Conservation (phyloP, 768 basidiomycete genomes). For the Asterophora lycoperdoides region DNA sequence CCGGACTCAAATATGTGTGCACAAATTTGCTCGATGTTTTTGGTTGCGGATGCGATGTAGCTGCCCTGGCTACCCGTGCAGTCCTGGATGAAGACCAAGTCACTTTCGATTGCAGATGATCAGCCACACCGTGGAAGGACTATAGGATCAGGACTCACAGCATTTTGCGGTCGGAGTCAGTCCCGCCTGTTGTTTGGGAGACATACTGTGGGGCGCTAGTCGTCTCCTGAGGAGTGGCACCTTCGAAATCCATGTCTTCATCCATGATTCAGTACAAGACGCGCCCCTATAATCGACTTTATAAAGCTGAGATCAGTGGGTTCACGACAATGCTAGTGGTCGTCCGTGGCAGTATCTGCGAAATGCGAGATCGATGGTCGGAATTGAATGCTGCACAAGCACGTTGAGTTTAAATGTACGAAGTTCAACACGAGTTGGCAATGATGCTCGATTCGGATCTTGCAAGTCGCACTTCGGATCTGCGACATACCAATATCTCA, state of each 20-base stretch:
- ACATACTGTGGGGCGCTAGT: slow-evolving; percentile 32
- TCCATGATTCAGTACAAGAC: slow-evolving; percentile 49
- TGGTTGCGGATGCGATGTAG: slow-evolving; percentile 90
- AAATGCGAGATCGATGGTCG: slow-evolving; percentile 24
- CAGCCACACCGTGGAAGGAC: slow-evolving; percentile 14
- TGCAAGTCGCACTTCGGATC: slow-evolving; percentile 37
- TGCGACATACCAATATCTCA: slow-evolving; percentile 1
- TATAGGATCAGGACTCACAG: slow-evolving; percentile 47
- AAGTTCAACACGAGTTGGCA: slow-evolving; percentile 26
- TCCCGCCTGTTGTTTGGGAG: slow-evolving; percentile 19
- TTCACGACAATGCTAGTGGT: background rate
- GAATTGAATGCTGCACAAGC: slow-evolving; percentile 12
- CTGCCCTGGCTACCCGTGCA: slow-evolving; percentile 91
- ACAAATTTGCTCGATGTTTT: slow-evolving; percentile 95
- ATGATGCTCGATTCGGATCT: slow-evolving; percentile 41
- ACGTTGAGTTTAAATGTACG: slow-evolving; percentile 19
- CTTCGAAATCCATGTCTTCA: slow-evolving; percentile 73
- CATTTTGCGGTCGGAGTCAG: slow-evolving; percentile 58
- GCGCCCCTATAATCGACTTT: slow-evolving; percentile 9
- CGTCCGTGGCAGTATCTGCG: slow-evolving; percentile 9
- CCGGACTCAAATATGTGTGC: slow-evolving; percentile 93
- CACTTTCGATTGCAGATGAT: slow-evolving; percentile 41
- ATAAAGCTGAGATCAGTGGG: slow-evolving; percentile 1
- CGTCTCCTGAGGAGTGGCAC: slow-evolving; percentile 29
- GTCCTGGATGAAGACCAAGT: slow-evolving; percentile 93